Percentiles rank a stretch among this genome's conserved stretches.
These are phyloP conservation scores for Apiospora phragmitis DNA, from an alignment of 2,329 filamentous ascomycete genomes.

Conservation along the genomic window DNA sequence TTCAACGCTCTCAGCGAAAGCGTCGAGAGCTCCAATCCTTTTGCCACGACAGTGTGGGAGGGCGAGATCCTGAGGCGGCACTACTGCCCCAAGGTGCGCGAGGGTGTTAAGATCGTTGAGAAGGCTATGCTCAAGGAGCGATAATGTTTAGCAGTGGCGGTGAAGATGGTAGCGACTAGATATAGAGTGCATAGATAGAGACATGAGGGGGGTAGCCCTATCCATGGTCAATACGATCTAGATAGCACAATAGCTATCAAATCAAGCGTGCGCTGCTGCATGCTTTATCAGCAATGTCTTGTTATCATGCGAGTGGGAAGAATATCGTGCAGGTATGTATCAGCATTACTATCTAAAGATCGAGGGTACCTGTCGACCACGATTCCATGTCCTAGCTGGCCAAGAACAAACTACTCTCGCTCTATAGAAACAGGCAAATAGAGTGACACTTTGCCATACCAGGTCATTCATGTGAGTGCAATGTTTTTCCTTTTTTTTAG, in stretches of 20 bases:
- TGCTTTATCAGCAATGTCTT: neutral
- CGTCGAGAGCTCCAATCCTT: constrained; percentile 86
- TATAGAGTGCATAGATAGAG: neutral
- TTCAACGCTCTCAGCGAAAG: constrained; percentile 74
- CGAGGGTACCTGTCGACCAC: neutral
- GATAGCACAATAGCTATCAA: neutral
- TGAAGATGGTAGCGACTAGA: neutral
- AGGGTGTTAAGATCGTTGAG: constrained; percentile 69
- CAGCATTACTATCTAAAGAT: neutral
- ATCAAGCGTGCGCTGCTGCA: neutral
- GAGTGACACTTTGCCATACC: neutral
- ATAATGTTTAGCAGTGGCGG: constrained; percentile 8
- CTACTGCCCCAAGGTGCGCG: constrained; percentile 83
- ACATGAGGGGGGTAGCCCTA: neutral
- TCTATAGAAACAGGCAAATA: neutral
- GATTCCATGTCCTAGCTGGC: neutral
- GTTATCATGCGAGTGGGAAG: neutral
- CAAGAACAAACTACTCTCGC: neutral
- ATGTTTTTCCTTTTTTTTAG: neutral
- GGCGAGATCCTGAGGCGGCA: constrained; percentile 83
- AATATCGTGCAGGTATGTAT: neutral
- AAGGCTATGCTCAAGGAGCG: constrained; percentile 53
- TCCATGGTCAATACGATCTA: neutral
- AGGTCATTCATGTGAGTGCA: neutral
- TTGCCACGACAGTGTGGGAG: constrained; percentile 90